Percentiles rank a stretch among this genome's conserved stretches.
These are phyloP conservation scores for Gentiana straminea DNA, from an alignment of 257 asterid species.

Conservation along the genomic window DNA sequence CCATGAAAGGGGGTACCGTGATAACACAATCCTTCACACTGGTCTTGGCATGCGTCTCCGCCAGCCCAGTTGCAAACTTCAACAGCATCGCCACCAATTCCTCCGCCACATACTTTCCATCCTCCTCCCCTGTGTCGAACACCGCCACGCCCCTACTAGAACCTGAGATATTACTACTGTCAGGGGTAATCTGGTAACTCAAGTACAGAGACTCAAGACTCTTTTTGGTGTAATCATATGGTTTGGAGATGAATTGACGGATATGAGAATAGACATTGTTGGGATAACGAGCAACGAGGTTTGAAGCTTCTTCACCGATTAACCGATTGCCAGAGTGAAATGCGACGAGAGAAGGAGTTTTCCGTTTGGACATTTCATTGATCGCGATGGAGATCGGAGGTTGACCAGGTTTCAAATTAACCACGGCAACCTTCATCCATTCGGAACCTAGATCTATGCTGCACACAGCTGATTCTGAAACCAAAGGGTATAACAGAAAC, in stretches of 20 bases:
- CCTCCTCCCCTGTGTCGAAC: constrained; percentile 29
- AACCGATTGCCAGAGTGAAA: constrained; percentile 63
- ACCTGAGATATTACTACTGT: constrained; percentile 7
- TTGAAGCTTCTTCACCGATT: constrained; percentile 82
- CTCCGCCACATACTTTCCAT: constrained; percentile 56
- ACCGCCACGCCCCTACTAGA: constrained; percentile 34
- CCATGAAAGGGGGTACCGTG: constrained; percentile 82
- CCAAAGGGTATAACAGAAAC: constrained; percentile 20
- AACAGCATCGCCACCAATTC: constrained; percentile 87
- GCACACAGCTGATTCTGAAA: constrained; percentile 72
- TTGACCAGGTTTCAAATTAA: constrained; percentile 87
- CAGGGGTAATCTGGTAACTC: constrained; percentile 35
- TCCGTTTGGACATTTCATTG: constrained; percentile 96
- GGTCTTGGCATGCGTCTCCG: constrained; percentile 61
- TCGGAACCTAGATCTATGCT: constrained; percentile 99
- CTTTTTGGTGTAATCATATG: constrained; percentile 27
- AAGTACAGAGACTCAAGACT: constrained; percentile 35
- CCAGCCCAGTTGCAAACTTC: constrained; percentile 59
- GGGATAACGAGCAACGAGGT: constrained; percentile 84
- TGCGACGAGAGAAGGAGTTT: constrained; percentile 75
- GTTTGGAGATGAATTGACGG: constrained; percentile 54
- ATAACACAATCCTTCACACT: constrained; percentile 76
- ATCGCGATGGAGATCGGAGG: constrained; percentile 88
- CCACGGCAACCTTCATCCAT: constrained; percentile 90
- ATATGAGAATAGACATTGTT: constrained; percentile 66